These are phyloP conservation scores for Myriosclerotinia curreyana DNA, from an alignment of 2,329 filamentous ascomycete species.

Conservation along the genomic window DNA sequence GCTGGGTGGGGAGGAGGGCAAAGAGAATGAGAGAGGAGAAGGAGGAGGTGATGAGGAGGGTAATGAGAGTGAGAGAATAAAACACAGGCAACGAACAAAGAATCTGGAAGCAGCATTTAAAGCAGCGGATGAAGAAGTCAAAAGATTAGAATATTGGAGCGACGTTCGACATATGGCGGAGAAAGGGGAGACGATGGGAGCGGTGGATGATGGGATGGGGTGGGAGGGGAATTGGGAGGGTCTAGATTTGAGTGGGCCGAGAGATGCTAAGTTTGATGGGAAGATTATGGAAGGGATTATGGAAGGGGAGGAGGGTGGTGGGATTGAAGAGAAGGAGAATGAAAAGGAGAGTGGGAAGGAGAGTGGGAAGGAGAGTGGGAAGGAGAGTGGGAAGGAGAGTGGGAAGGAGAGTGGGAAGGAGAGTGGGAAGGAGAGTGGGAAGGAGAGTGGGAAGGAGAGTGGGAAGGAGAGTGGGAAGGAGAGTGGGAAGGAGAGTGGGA, in stretches of 20 bases:
- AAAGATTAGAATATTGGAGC: slow-evolving; percentile 82
- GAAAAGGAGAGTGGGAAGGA: slow-evolving; percentile 24
- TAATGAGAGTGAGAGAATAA: slow-evolving; percentile 37
- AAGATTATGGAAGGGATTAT: slow-evolving; percentile 29
- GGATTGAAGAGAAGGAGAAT: slow-evolving; percentile 18
- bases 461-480: slow-evolving; percentile 24
- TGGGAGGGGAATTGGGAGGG: slow-evolving; percentile 37
- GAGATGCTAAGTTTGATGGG: slow-evolving; percentile 33
- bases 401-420: slow-evolving; percentile 24
- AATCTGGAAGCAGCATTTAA: slow-evolving; percentile 72
- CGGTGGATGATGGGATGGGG: slow-evolving; percentile 35
- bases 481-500: slow-evolving; percentile 24
- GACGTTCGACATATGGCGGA: slow-evolving; percentile 70
- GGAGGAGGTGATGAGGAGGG: not conserved
- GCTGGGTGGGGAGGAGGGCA: slow-evolving; percentile 46
- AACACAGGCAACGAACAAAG: slow-evolving; percentile 49
- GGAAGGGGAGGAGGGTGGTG: slow-evolving; percentile 26
- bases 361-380: slow-evolving; percentile 19
- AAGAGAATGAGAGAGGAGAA: slow-evolving; percentile 30
- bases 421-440: slow-evolving; percentile 24
- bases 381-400: slow-evolving; percentile 12
- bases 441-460: slow-evolving; percentile 23
- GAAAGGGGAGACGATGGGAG: slow-evolving; percentile 41
- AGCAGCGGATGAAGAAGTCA: slow-evolving; percentile 77
- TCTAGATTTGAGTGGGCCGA: slow-evolving; percentile 36